Evolutionary conservation across 257 asterid species (phyloP), one percentile per base, ranked within the genome.

Genomic region (Nicotiana obtusifolia): DNA sequence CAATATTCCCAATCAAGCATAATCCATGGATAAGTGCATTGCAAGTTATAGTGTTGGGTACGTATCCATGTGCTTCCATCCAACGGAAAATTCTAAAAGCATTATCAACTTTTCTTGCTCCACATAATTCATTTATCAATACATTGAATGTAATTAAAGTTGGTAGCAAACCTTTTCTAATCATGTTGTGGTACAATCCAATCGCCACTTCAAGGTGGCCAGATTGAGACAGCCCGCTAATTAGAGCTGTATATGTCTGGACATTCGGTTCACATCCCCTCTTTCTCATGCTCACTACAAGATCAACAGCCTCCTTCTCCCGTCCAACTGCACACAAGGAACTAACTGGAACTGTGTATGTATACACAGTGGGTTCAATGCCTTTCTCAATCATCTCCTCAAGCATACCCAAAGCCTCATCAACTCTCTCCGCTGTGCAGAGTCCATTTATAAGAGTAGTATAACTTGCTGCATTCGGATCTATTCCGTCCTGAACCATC

Each of bases 181-280:
- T 80, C 95, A 95, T 95, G 90, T 86, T 90, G 87, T 95, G 95
- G 89, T 92, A 95, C 88, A 95, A 89, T 26, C 98, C 99, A 75
- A 89, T 77, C 28, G 94, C 95, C 49, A 95, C 88, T 88, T 95
- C 93, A 80, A 87, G 86, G 78, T 82, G 91, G 82, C 87, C 84
- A 5, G 85, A 89, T 77, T 88, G 90, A 35, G 94, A 94, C 83
- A 93, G 86, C 76, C 98, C 97, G 85, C 92, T 87, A 47, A 95
- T 89, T 67, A 95, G 88, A 54, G 98, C 90, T 17, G 99, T 93
- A 88, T 95, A 95, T 26, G 97, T 93, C 84, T 89, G 97, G 83
- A 87, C 88, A 85, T 92, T 95, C 47, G 95, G 99, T 60, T 67
- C 78, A 35, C 84, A 84, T n/a, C 93, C 92, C 82, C 81, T 88